These are phyloP conservation scores for Daldinia eschscholtzii DNA, from an alignment of 2,329 filamentous ascomycete species.

Conservation along the genomic window DNA sequence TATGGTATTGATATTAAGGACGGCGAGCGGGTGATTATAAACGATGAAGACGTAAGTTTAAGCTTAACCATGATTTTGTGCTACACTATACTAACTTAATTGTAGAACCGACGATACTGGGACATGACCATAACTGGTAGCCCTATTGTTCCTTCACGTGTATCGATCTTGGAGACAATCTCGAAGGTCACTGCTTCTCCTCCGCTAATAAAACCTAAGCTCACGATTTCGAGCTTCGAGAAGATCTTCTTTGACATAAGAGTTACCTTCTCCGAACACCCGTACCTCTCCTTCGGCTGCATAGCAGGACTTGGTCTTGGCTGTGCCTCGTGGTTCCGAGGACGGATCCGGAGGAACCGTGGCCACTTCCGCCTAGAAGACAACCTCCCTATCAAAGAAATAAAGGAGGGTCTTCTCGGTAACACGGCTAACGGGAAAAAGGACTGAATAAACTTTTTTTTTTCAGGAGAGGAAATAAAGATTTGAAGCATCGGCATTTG, in stretches of 20 bases:
- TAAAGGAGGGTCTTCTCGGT: constrained; percentile 76
- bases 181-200: constrained; percentile 77
- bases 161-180: constrained; percentile 89
- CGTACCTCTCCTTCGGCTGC: constrained; percentile 69
- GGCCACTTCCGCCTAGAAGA: constrained; percentile 74
- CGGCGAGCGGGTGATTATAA: constrained; percentile 94
- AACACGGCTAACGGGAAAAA: constrained; percentile 64
- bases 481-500: constrained; percentile 37
- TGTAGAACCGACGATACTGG: constrained; percentile 92
- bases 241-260: constrained; percentile 78
- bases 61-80: not conserved
- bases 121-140: constrained; percentile 91
- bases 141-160: constrained; percentile 88
- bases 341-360: constrained; percentile 66
- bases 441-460: constrained; percentile 55
- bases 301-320: constrained; percentile 69
- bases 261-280: constrained; percentile 69
- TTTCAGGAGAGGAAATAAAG: constrained; percentile 25
- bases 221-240: constrained; percentile 78
- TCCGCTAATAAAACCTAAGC: constrained; percentile 79
- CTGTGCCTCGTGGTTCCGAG: constrained; percentile 65
- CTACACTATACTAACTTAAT: constrained; percentile 52
- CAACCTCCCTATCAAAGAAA: constrained; percentile 61
- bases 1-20: constrained; percentile 91
- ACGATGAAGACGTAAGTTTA: constrained; percentile 90